These are phyloP conservation scores for Mortierella sp. DNA, from an alignment of 371 early-diverging fungal species.

Conservation along the genomic window DNA sequence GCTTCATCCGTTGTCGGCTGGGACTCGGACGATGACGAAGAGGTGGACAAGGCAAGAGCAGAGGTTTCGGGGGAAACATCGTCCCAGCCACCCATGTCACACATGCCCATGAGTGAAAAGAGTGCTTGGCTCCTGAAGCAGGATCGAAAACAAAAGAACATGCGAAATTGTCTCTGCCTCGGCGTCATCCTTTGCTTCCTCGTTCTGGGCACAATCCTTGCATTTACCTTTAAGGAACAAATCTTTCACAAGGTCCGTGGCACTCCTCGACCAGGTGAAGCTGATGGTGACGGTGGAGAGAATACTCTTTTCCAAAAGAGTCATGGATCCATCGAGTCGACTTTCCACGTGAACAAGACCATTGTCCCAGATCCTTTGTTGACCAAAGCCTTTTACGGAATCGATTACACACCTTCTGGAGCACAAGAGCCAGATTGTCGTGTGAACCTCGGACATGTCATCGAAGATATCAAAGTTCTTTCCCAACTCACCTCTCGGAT, in stretches of 20 bases:
- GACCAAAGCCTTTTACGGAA: slow-evolving; percentile 52
- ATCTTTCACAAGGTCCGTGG: slow-evolving; percentile 2
- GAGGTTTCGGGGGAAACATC: background rate
- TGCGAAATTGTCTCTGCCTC: slow-evolving; percentile 33
- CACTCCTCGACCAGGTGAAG: background rate
- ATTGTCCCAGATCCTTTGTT: slow-evolving; percentile 34
- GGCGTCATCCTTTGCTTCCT: slow-evolving; percentile 35
- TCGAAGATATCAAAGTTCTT: slow-evolving; percentile 56
- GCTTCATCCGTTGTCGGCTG: slow-evolving; percentile 31
- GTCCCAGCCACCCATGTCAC: background rate
- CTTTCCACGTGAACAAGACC: slow-evolving; percentile 36
- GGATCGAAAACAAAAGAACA: slow-evolving; percentile 21
- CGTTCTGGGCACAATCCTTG: slow-evolving; percentile 25
- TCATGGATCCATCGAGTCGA: slow-evolving; percentile 24
- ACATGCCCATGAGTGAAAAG: slow-evolving; percentile 15
- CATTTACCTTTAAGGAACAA: slow-evolving; percentile 24
- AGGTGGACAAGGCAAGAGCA: slow-evolving; percentile 3
- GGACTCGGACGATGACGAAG: slow-evolving; percentile 38
- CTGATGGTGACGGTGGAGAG: background rate
- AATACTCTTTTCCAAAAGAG: background rate
- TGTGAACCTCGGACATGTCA: slow-evolving; percentile 39
- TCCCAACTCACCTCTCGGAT: slow-evolving; percentile 53
- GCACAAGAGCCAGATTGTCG: slow-evolving; percentile 53
- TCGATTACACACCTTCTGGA: slow-evolving; percentile 54
- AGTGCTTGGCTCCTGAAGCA: slow-evolving; percentile 34